Conservation (phyloP, 805 yeast genomes). For the Wickerhamomyces rabaulensis region DNA sequence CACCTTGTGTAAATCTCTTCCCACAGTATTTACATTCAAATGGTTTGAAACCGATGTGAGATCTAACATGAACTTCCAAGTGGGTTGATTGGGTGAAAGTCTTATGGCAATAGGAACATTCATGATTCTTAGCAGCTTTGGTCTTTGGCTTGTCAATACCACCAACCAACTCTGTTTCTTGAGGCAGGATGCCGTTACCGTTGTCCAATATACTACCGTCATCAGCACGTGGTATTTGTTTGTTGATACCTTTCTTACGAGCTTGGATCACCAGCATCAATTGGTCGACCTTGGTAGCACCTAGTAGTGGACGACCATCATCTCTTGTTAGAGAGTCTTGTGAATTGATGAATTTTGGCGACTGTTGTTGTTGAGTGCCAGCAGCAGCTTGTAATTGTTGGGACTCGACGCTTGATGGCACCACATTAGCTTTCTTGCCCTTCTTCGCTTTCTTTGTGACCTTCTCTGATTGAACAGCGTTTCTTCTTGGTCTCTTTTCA, state of each 20-base stretch:
- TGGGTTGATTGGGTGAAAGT: slow-evolving; percentile 87
- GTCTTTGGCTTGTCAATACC: slow-evolving; percentile 65
- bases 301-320: slow-evolving; percentile 66
- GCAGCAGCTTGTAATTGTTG: not conserved
- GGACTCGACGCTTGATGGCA: not conserved
- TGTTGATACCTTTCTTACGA: slow-evolving; percentile 68
- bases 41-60: slow-evolving; percentile 85
- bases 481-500: slow-evolving; percentile 8
- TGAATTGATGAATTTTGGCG: slow-evolving; percentile 17
- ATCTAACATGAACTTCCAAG: slow-evolving; percentile 80
- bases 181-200: slow-evolving; percentile 45
- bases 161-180: slow-evolving; percentile 64
- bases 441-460: slow-evolving; percentile 6
- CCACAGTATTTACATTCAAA: slow-evolving; percentile 75
- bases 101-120: slow-evolving; percentile 74
- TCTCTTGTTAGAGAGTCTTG: slow-evolving; percentile 45
- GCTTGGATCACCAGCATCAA: slow-evolving; percentile 90
- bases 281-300: slow-evolving; percentile 88
- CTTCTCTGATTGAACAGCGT: slow-evolving; percentile 4
- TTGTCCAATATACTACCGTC: slow-evolving; percentile 67
- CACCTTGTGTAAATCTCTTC: slow-evolving; percentile 85
- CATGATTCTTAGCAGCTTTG: slow-evolving; percentile 47
- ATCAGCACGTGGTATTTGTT: slow-evolving; percentile 54
- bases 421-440: slow-evolving; percentile 4
- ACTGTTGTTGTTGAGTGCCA: not conserved